Evolutionary conservation across 1,284 basidiomycete genomes (phyloP).

Genomic region (Rhizoctonia solani): DNA sequence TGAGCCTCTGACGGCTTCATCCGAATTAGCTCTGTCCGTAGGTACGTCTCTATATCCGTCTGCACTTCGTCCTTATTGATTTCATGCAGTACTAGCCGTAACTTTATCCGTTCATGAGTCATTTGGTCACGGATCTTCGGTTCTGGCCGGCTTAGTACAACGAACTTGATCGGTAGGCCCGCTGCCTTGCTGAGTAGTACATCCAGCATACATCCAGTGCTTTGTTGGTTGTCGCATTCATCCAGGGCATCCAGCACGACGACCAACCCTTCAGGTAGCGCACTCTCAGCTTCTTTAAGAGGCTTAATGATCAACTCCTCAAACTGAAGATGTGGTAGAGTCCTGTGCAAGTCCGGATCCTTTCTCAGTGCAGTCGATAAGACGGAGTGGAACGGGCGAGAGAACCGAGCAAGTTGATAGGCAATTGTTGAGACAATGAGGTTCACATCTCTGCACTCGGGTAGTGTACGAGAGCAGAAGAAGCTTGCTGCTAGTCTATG

Average conservation of each 20-base stretch:
- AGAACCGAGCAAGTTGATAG: neutral
- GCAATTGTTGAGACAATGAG: neutral
- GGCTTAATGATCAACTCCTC: neutral
- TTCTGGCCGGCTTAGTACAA: conserved; percentile 35
- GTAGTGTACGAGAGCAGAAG: neutral
- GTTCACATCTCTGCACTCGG: neutral
- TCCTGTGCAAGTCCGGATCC: neutral
- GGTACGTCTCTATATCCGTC: neutral
- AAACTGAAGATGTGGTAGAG: neutral
- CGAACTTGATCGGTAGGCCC: conserved; percentile 20
- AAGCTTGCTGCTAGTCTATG: neutral
- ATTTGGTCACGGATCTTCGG: conserved; percentile 1
- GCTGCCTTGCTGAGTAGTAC: neutral
- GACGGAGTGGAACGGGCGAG: neutral
- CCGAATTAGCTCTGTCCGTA: neutral
- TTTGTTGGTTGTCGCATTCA: conserved; percentile 23
- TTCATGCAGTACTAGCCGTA: neutral
- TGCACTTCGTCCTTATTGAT: neutral
- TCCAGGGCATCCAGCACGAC: conserved; percentile 34
- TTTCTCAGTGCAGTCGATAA: neutral
- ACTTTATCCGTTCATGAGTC: neutral
- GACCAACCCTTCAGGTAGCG: neutral
- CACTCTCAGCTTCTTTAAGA: neutral
- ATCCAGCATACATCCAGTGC: neutral
- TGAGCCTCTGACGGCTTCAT: neutral